Percentiles rank a stretch among this genome's conserved stretches.
Conservation (phyloP, 2,329 filamentous ascomycete species). For the Colletotrichum camelliae region DNA sequence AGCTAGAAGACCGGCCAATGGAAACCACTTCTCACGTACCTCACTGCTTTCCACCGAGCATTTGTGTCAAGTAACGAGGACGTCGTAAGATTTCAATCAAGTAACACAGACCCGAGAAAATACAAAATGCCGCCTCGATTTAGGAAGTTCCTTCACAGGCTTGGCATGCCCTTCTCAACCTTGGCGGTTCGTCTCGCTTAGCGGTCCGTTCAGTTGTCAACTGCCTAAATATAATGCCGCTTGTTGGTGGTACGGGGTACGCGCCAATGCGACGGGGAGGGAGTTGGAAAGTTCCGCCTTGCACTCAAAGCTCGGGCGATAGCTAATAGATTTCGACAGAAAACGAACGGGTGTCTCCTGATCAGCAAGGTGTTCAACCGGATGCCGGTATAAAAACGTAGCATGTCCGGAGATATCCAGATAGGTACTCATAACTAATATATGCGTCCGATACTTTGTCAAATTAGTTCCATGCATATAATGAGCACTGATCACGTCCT, state of each 20-base stretch:
- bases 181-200: not conserved
- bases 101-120: not conserved
- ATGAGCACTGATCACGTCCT: accelerated
- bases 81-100: not conserved
- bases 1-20: not conserved
- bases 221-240: not conserved
- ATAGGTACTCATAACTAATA: not conserved
- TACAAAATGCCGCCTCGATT: not conserved
- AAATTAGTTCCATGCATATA: not conserved
- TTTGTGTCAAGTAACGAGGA: not conserved
- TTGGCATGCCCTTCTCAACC: not conserved
- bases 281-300: too few relatives aligned
- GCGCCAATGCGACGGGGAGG: not conserved
- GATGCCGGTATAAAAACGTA: not conserved
- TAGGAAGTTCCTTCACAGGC: not conserved
- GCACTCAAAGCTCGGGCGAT: not conserved
- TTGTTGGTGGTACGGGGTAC: not conserved
- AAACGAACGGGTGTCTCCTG: not conserved
- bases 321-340: not conserved
- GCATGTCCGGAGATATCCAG: not conserved
- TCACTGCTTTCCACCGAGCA: not conserved
- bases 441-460: not conserved
- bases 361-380: not conserved
- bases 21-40: not conserved
- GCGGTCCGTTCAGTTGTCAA: not conserved